These are phyloP conservation scores for Tilletia walkeri DNA, from an alignment of 1,284 basidiomycete genomes.

Conservation along the genomic window DNA sequence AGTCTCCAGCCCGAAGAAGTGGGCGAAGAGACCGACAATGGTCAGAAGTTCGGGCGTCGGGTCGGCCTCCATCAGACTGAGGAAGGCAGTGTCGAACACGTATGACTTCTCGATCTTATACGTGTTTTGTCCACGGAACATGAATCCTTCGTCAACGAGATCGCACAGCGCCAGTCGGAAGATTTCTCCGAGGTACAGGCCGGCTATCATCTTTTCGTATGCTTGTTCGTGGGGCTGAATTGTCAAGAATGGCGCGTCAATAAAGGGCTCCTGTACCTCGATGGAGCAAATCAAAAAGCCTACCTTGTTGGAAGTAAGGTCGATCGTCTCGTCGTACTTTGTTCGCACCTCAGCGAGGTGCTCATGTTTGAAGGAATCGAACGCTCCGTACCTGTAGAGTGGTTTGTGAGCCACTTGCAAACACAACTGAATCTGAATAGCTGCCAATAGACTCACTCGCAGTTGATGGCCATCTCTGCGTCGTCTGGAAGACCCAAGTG, in stretches of 20 bases:
- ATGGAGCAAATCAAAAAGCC: not conserved
- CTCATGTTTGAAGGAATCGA: slow-evolving; percentile 93
- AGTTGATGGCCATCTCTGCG: slow-evolving; percentile 91
- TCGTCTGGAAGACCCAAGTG: slow-evolving; percentile 68
- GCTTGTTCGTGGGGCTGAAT: slow-evolving; percentile 78
- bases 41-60: slow-evolving; percentile 96
- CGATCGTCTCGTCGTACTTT: slow-evolving; percentile 89
- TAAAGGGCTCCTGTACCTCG: not conserved
- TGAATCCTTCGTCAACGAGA: slow-evolving; percentile 90
- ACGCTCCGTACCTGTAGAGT: slow-evolving; percentile 71
- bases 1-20: slow-evolving; percentile 55
- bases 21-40: slow-evolving; percentile 85
- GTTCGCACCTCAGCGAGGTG: slow-evolving; percentile 75
- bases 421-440: slow-evolving; percentile 56
- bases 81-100: slow-evolving; percentile 91
- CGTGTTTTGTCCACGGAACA: slow-evolving; percentile 93
- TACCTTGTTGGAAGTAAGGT: slow-evolving; percentile 84
- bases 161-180: slow-evolving; percentile 89
- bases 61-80: slow-evolving; percentile 95
- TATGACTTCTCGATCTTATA: slow-evolving; percentile 94
- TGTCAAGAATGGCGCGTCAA: not conserved
- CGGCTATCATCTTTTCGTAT: slow-evolving; percentile 97
- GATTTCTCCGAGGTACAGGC: slow-evolving; percentile 94
- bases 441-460: slow-evolving; percentile 61
- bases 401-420: too few species aligned